Evolutionary conservation across 164 flowering plant genomes (phyloP).

Genomic region (Aristolochia californica): DNA sequence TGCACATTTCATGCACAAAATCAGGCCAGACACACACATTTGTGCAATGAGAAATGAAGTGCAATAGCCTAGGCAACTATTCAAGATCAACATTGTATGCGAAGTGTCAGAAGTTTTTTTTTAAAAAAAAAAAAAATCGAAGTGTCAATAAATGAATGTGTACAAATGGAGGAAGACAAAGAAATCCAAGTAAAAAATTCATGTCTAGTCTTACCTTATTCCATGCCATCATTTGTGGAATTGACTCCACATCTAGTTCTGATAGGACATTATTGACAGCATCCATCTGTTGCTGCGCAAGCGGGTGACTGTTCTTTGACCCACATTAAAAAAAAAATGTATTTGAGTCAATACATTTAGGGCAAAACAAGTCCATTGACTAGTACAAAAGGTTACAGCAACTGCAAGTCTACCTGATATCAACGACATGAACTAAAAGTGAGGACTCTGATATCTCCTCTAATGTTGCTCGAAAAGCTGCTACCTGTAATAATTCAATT

Average conservation of each 20-base stretch:
- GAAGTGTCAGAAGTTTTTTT: no score
- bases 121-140: no score
- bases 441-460: slow-evolving; percentile 95
- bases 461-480: slow-evolving; percentile 93
- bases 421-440: slow-evolving; percentile 92
- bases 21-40: no score
- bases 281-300: slow-evolving; percentile 75
- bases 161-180: no score
- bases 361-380: neutral
- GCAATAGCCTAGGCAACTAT: no score
- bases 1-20: no score
- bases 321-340: neutral
- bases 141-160: no score
- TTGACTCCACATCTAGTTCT: slow-evolving; percentile 64
- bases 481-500: slow-evolving; percentile 43
- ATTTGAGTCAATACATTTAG: neutral
- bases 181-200: no score
- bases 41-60: no score
- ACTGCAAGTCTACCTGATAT: slow-evolving; percentile 53
- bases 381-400: neutral
- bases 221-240: slow-evolving; percentile 81
- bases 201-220: slow-evolving; percentile 54
- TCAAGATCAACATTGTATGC: no score
- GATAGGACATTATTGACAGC: slow-evolving; percentile 84
- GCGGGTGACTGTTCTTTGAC: slow-evolving; percentile 71